These are phyloP conservation scores for Claviceps cyperi DNA, from an alignment of 2,329 filamentous ascomycete genomes.

Conservation along the genomic window DNA sequence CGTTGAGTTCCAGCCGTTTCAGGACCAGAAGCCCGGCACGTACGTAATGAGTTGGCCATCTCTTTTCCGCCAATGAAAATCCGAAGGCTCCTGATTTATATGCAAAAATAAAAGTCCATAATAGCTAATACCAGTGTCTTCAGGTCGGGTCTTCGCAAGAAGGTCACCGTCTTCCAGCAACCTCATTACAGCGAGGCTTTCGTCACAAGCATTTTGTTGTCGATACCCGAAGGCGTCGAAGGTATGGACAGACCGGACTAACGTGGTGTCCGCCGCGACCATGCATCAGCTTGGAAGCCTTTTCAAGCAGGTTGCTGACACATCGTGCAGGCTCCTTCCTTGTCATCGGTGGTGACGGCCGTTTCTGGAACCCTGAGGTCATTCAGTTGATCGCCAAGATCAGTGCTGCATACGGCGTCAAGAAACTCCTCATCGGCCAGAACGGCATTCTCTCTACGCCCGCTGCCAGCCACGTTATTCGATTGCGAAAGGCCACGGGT, in stretches of 20 bases:
- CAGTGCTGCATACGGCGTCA: conserved; percentile 89
- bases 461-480: conserved; percentile 89
- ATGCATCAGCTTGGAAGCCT: background rate
- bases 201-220: conserved; percentile 82
- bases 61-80: too few relatives aligned
- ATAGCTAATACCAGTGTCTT: background rate
- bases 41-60: conserved; percentile 38
- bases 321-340: conserved; percentile 53
- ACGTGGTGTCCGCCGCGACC: background rate
- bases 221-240: conserved; percentile 86
- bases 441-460: conserved; percentile 94
- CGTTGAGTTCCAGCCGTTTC: conserved; percentile 71
- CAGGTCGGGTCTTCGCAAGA: conserved; percentile 96
- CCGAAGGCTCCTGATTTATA: background rate
- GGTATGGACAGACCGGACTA: conserved; percentile 28
- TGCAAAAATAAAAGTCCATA: background rate
- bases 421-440: conserved; percentile 95
- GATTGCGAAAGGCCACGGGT: conserved; percentile 86
- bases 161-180: conserved; percentile 95
- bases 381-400: conserved; percentile 97
- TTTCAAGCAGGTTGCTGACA: background rate
- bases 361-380: conserved; percentile 94
- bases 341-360: conserved; percentile 93
- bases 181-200: conserved; percentile 94
- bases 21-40: conserved; percentile 98